Conservation (phyloP, 768 basidiomycete species). For the Gelatoporia subvermispora region DNA sequence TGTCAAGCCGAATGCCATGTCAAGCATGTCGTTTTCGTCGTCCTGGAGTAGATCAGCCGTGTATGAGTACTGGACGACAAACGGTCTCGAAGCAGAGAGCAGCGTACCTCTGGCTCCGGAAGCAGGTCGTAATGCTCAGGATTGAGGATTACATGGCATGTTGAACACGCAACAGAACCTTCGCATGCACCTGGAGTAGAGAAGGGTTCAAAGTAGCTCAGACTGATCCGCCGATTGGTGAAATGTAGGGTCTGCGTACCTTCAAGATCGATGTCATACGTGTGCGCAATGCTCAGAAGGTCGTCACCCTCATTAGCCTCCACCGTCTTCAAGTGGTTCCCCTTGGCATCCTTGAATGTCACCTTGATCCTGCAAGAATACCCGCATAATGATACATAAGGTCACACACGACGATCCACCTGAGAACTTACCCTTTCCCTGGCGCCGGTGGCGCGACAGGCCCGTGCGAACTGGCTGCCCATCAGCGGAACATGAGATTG, state of each 20-base stretch:
- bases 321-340: conserved; percentile 75
- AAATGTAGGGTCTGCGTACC: conserved; percentile 44
- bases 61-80: background rate
- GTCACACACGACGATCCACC: background rate
- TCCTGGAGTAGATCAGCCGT: conserved; percentile 39
- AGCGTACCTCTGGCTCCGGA: conserved; percentile 64
- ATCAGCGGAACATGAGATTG: too few species aligned
- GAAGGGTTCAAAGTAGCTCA: background rate
- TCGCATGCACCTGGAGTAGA: conserved; percentile 80
- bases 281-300: conserved; percentile 84
- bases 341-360: conserved; percentile 87
- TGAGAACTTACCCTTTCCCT: conserved; percentile 56
- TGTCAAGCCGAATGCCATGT: conserved; percentile 95
- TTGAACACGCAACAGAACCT: conserved; percentile 94
- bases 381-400: background rate
- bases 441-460: conserved; percentile 53
- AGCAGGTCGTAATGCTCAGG: conserved; percentile 80
- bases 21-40: conserved; percentile 98
- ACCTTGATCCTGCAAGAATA: conserved; percentile 65
- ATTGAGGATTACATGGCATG: conserved; percentile 89
- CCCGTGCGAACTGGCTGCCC: conserved; percentile 38
- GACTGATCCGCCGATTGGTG: background rate
- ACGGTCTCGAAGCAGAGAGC: background rate
- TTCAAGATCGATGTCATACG: conserved; percentile 94
- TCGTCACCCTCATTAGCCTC: conserved; percentile 95